Percentiles rank a stretch among this genome's conserved stretches.
Evolutionary conservation across 2,329 filamentous ascomycete species (phyloP).

Genomic region (Aspergillus puulaauensis): DNA sequence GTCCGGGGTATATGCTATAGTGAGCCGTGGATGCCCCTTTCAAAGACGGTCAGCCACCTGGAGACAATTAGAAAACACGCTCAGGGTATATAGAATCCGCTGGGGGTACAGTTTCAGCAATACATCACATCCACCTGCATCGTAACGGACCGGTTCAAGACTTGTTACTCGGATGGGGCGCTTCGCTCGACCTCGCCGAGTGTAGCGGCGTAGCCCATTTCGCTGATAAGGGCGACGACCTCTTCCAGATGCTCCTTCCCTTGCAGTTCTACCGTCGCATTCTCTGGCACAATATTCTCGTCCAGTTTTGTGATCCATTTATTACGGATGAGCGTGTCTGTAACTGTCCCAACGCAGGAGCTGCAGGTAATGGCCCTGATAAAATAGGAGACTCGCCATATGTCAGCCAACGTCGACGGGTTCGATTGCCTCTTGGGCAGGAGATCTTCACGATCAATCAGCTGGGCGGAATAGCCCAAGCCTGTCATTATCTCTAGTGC

Average conservation of each 20-base stretch:
- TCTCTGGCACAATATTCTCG: too few species aligned
- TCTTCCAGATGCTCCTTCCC: too few species aligned
- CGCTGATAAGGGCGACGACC: too few species aligned
- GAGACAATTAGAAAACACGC: background rate
- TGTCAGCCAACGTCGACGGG: background rate
- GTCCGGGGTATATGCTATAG: background rate
- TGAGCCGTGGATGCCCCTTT: background rate
- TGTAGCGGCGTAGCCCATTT: too few species aligned
- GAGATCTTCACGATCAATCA: background rate
- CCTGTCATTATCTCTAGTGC: constrained; percentile 9
- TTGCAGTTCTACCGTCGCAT: too few species aligned
- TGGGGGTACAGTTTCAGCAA: background rate
- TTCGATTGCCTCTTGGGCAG: background rate
- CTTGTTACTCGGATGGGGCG: background rate
- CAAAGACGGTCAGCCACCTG: background rate
- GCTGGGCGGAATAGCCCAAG: constrained; percentile 3
- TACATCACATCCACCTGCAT: background rate
- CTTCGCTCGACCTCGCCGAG: too few species aligned
- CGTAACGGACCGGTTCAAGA: background rate
- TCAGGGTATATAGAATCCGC: background rate
- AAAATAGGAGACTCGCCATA: background rate
- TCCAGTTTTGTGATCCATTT: too few species aligned
- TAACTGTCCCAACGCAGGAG: too few species aligned
- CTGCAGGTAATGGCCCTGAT: too few species aligned
- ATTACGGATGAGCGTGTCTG: too few species aligned